phyloP scores from a whole-genome alignment of 2,329 filamentous ascomycete genomes.

The Nigrospora sphaerica region DNA sequence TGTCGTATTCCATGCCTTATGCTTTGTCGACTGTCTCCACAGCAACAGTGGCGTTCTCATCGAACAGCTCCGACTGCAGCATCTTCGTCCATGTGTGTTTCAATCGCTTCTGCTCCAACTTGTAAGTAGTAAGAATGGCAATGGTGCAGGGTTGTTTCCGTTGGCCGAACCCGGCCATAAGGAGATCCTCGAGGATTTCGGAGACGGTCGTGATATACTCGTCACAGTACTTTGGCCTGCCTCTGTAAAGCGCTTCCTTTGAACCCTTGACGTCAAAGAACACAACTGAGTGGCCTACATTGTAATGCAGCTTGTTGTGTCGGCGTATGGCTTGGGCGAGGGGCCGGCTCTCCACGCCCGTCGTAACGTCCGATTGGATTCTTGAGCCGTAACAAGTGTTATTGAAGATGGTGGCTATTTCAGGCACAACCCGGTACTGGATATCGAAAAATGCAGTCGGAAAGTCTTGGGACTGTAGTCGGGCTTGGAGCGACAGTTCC shows the following conservation, averaged over 20 bases:
- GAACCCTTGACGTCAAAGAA: background rate
- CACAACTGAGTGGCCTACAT: background rate
- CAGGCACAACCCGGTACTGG: background rate
- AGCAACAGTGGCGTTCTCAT: background rate
- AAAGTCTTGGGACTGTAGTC: background rate
- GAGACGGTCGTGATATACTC: background rate
- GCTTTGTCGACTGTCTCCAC: conserved; percentile 1
- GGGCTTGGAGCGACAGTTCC: background rate
- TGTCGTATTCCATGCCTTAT: background rate
- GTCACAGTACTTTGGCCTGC: background rate
- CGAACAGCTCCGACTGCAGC: background rate
- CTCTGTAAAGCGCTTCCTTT: background rate
- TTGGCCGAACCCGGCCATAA: background rate
- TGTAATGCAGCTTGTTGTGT: background rate
- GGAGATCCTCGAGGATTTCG: background rate
- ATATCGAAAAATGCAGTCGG: background rate
- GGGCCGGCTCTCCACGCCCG: background rate
- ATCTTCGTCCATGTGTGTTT: background rate
- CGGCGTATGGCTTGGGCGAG: background rate
- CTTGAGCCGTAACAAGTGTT: background rate
- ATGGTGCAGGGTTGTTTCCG: background rate
- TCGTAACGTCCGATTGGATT: background rate
- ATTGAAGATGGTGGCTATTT: background rate
- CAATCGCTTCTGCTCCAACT: background rate
- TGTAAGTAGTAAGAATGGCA: background rate